These are phyloP conservation scores for Cladosporium colombiae DNA, from an alignment of 2,329 filamentous ascomycete species.

Conservation along the genomic window DNA sequence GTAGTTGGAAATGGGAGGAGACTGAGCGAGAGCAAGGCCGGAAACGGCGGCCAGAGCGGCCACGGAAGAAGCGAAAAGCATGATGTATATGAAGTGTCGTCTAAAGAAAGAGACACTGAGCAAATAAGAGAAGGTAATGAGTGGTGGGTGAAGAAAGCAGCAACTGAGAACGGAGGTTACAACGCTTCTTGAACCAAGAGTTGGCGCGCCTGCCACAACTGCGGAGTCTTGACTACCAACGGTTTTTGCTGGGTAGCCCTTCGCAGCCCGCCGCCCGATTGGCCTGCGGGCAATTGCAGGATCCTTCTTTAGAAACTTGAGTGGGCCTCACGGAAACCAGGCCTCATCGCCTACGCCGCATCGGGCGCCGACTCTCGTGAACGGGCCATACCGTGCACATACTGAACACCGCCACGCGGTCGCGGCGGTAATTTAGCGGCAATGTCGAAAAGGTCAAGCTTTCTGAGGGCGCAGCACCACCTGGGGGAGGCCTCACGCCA, in stretches of 20 bases:
- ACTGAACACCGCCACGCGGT: constrained; percentile 11
- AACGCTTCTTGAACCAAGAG: constrained; percentile 17
- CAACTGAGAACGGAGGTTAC: not conserved
- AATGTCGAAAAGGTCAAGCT: constrained; percentile 17
- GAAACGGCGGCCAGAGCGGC: constrained; percentile 17
- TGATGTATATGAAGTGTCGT: constrained; percentile 4
- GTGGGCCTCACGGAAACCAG: constrained; percentile 4
- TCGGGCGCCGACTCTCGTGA: not conserved
- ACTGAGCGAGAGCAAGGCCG: constrained; percentile 17
- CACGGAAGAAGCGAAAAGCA: constrained; percentile 17
- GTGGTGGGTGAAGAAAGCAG: constrained; percentile 11
- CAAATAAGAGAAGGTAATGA: constrained; percentile 15
- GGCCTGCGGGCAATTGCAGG: constrained; percentile 2
- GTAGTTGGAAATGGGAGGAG: constrained; percentile 20
- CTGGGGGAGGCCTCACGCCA: constrained; percentile 7
- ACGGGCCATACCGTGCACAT: constrained; percentile 7
- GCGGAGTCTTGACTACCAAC: constrained; percentile 10
- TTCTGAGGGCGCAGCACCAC: constrained; percentile 17
- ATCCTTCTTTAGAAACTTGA: constrained; percentile 19
- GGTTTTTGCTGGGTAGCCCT: constrained; percentile 8
- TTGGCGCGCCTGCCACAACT: not conserved
- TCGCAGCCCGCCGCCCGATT: constrained; percentile 16
- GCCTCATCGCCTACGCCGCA: not conserved
- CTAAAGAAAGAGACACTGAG: constrained; percentile 14
- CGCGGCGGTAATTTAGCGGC: constrained; percentile 15